These are phyloP conservation scores for Thermothielavioides terrestris DNA, from an alignment of 495 filamentous ascomycete genomes.

Conservation along the genomic window DNA sequence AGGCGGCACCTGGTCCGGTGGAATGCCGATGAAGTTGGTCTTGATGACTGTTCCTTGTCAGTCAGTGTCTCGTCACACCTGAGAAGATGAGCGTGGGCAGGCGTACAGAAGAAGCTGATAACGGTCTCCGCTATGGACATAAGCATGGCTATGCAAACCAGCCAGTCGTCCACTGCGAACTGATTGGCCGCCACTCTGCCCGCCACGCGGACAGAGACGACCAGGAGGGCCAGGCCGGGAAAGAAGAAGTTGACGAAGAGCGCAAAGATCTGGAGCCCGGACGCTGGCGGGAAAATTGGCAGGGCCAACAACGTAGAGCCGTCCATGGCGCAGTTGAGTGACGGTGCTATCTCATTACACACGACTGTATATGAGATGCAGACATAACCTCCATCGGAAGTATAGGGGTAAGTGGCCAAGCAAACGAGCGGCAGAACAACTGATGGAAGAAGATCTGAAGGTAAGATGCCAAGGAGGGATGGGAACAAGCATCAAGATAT, in stretches of 20 bases:
- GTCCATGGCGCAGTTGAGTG: slow-evolving; percentile 20
- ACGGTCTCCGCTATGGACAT: slow-evolving; percentile 36
- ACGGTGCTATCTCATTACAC: slow-evolving; percentile 23
- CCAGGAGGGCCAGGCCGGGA: slow-evolving; percentile 35
- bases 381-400: slow-evolving; percentile 15
- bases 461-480: slow-evolving; percentile 3
- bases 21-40: slow-evolving; percentile 44
- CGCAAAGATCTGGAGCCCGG: slow-evolving; percentile 34
- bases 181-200: slow-evolving; percentile 30
- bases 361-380: slow-evolving; percentile 10
- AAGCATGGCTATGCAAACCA: slow-evolving; percentile 39
- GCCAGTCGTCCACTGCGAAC: slow-evolving; percentile 36
- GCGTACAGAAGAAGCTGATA: slow-evolving; percentile 39
- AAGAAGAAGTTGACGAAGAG: slow-evolving; percentile 42
- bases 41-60: slow-evolving; percentile 37
- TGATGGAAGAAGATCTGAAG: slow-evolving; percentile 9
- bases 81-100: neutral
- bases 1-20: slow-evolving; percentile 36
- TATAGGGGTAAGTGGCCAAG: neutral
- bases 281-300: slow-evolving; percentile 12
- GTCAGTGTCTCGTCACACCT: neutral
- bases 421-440: slow-evolving; percentile 4
- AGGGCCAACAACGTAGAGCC: slow-evolving; percentile 15
- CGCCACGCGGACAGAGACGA: slow-evolving; percentile 35
- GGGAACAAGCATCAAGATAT: slow-evolving; percentile 24